A percentile compares a stretch with the other conserved stretches of the same genome.
These are phyloP conservation scores for Zymoseptoria passerinii DNA, from an alignment of 2,329 filamentous ascomycete species.

Conservation along the genomic window DNA sequence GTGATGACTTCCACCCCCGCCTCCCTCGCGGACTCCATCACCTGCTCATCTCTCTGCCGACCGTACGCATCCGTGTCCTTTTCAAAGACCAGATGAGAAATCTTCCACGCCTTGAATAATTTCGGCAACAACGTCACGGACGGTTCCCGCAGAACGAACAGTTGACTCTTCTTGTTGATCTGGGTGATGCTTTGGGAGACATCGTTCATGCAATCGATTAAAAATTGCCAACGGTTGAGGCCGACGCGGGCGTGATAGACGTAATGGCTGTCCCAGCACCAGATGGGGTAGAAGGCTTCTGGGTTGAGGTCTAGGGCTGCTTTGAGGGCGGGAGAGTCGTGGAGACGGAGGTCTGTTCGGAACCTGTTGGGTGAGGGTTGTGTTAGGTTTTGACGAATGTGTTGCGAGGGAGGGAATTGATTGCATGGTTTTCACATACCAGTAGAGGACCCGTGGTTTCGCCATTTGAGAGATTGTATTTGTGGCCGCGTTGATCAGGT, in stretches of 20 bases:
- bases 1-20: conserved; percentile 62
- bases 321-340: conserved; percentile 66
- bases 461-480: too few relatives aligned
- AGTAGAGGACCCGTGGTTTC: conserved; percentile 58
- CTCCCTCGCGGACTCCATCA: conserved; percentile 51
- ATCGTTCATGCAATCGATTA: conserved; percentile 67
- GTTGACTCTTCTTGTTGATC: conserved; percentile 61
- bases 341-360: conserved; percentile 66
- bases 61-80: conserved; percentile 70
- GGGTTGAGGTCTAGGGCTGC: conserved; percentile 64
- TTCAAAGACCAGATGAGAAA: conserved; percentile 71
- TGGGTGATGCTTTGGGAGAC: conserved; percentile 58
- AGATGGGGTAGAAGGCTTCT: conserved; percentile 66
- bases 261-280: conserved; percentile 61
- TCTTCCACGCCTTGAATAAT: conserved; percentile 63
- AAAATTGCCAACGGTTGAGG: conserved; percentile 65
- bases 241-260: conserved; percentile 64
- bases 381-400: neutral
- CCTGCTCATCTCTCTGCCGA: conserved; percentile 52
- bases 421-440: too few relatives aligned
- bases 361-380: conserved; percentile 35
- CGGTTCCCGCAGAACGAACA: conserved; percentile 64
- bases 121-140: conserved; percentile 65
- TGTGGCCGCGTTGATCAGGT: too few relatives aligned
- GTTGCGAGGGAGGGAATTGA: neutral